Evolutionary conservation across 768 basidiomycete genomes (phyloP), one percentile per base, ranked within the genome.

Genomic region (Pisolithus marmoratus): DNA sequence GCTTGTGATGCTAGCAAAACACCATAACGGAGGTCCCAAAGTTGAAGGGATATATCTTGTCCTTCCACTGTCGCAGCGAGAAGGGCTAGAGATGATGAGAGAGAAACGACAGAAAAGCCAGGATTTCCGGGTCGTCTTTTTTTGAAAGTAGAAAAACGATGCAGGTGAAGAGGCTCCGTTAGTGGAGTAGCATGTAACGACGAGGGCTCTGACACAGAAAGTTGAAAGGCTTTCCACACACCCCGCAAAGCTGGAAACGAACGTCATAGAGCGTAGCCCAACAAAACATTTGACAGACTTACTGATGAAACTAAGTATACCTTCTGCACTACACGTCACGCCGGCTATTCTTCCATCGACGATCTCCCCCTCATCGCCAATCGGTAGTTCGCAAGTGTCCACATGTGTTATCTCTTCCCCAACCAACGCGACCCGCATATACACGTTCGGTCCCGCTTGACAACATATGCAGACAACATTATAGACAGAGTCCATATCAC

Each of bases 21-120:
- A 17, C 80, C 79, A 56, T 83, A 87, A 53, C 81, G 81, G 20
- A 87, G 68, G 55, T 87, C 85, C 84, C 85, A 87, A 26, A 87
- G 63, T 17, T 83, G 78, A 26, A 87, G 64, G 15, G 71, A 68
- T 48, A 86, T 71, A 52, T 80, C 78, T 7, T 70, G 56, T 2
- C 48, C 49, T 15, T 57, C 53, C 27, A 72, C 70, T 44, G 72
- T 41, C 24, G 70, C 74, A 38, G 78, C 78, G 9, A 87, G 73
- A 40, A 87, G 72, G 43, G 81, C 78, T 44, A 82, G 73, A 0
- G 82, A 83, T 0, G 83, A 78, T 1, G 76, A 74, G 15, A 85
- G 63, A 3, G 84, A 73, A 4, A 82, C 64, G 6, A 77, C 48
- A 3, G 78, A 71, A 29, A 74, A 51, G 38, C 60, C 53, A 11